Conservation (phyloP, 495 filamentous ascomycete genomes). For the Terfezia boudieri region DNA sequence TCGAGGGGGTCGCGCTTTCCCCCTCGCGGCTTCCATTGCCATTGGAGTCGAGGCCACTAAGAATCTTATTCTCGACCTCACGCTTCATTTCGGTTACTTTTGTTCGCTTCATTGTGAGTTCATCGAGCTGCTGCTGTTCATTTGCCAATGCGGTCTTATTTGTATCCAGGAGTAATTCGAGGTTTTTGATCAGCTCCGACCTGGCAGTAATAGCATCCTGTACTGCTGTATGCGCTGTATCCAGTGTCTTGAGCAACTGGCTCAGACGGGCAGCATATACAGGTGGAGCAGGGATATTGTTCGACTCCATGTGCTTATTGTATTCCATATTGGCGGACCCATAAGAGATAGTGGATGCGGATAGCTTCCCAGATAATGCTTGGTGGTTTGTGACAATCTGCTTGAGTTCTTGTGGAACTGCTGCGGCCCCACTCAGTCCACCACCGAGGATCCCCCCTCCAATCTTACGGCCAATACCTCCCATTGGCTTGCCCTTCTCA, state of each 20-base stretch:
- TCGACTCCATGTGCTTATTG: conserved; percentile 49
- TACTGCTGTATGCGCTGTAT: conserved; percentile 77
- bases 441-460: conserved; percentile 30
- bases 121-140: conserved; percentile 40
- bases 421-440: conserved; percentile 35
- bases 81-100: conserved; percentile 54
- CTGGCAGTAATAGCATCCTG: conserved; percentile 78
- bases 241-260: conserved; percentile 64
- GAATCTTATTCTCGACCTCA: conserved; percentile 73
- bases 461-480: conserved; percentile 31
- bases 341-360: conserved; percentile 35
- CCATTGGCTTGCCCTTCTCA: conserved; percentile 47
- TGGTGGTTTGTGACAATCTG: conserved; percentile 51
- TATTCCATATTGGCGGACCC: conserved; percentile 57
- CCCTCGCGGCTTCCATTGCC: conserved; percentile 22
- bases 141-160: conserved; percentile 44
- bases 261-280: conserved; percentile 81
- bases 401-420: conserved; percentile 50
- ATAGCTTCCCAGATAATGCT: conserved; percentile 43
- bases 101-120: conserved; percentile 36
- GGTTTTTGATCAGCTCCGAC: conserved; percentile 44
- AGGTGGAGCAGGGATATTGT: conserved; percentile 46
- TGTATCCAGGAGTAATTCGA: conserved; percentile 59
- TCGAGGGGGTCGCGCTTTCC: conserved; percentile 19
- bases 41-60: conserved; percentile 43